Evolutionary conservation across 2,329 filamentous ascomycete species (phyloP), one percentile per base, ranked within the genome.

Genomic region (Aciculosporium take): DNA sequence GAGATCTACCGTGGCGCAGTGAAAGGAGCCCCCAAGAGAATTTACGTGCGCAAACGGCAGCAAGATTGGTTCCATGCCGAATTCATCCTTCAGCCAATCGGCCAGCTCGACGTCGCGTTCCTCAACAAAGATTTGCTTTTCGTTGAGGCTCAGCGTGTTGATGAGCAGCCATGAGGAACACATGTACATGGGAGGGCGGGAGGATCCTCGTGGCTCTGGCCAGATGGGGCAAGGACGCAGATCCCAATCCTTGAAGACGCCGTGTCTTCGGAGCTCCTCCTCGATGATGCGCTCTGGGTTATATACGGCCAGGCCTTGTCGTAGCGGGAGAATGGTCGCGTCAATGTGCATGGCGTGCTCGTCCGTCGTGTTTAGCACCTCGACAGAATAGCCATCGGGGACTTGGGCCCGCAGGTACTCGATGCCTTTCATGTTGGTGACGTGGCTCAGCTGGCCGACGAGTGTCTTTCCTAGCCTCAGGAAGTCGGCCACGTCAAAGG

Each of bases 401-500:
- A 58, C 23, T 15, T 44, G 23, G 6, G 41, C 41, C 12, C 46
- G 47, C 8, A 60, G 25, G 30, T 57, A 60, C 15, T 59, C 47
- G 13, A 58, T 45, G n/a, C 57, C 56, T 27, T 48, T 51, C 32
- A 37, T 39, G 45, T 59, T 59, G 24, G 57, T 59, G 34, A 60
- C 57, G 39, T 60, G 42, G 45, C 55, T 58, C 18, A 51, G 43
- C 40, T 61, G 57, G 3, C 53, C 56, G 28, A 59, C 43, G 18
- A 60, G 45, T 12, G 44, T 48, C 29, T 51, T 53, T 15, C 56
- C 58, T 29, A 60, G 54, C 2, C 57, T 50, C 51, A 59, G 53
- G 40, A 60, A 60, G 37, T 60, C 57, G 6, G 57, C 57, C 17
- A 54, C 53, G 39, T 60, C 57, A 28, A 59, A 58, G 4, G 58